phyloP scores from a whole-genome alignment of 2,329 filamentous ascomycete species.

The Fusarium hostae region DNA sequence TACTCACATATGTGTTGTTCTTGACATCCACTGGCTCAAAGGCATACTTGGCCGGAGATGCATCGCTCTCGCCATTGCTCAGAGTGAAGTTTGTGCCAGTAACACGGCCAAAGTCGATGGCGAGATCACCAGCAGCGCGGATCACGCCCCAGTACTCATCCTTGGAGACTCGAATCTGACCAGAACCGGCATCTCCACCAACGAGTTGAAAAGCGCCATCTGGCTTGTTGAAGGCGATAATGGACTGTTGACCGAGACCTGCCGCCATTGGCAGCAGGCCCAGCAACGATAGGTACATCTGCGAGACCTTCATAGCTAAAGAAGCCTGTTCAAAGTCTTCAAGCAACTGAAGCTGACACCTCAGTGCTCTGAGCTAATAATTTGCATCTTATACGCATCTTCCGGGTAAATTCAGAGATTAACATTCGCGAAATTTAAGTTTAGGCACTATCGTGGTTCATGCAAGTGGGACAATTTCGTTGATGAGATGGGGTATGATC shows the following conservation, averaged over 20 bases:
- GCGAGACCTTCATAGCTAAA: conserved; percentile 15
- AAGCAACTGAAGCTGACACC: background rate
- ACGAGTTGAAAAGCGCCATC: conserved; percentile 19
- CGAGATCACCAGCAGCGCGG: conserved; percentile 74
- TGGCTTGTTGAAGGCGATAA: conserved; percentile 27
- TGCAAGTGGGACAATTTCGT: conserved; percentile 17
- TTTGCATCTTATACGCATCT: conserved; percentile 3
- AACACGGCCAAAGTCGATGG: conserved; percentile 75
- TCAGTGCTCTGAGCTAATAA: background rate
- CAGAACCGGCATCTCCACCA: background rate
- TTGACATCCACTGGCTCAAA: conserved; percentile 57
- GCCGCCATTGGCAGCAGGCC: conserved; percentile 8
- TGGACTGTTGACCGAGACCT: conserved; percentile 25
- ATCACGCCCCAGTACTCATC: conserved; percentile 76
- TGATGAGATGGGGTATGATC: conserved; percentile 12
- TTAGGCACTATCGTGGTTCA: conserved; percentile 15
- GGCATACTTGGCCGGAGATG: conserved; percentile 53
- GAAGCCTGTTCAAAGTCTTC: background rate
- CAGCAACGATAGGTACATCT: conserved; percentile 5
- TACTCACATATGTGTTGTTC: conserved; percentile 60
- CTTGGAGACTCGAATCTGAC: conserved; percentile 65
- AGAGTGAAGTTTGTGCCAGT: conserved; percentile 72
- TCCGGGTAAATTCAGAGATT: conserved; percentile 12
- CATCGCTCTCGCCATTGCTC: conserved; percentile 57
- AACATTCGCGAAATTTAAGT: conserved; percentile 2